A percentile compares a stretch with the other conserved stretches of the same genome.
Conservation (phyloP, 2,329 filamentous ascomycete species). For the Venturia asperata region DNA sequence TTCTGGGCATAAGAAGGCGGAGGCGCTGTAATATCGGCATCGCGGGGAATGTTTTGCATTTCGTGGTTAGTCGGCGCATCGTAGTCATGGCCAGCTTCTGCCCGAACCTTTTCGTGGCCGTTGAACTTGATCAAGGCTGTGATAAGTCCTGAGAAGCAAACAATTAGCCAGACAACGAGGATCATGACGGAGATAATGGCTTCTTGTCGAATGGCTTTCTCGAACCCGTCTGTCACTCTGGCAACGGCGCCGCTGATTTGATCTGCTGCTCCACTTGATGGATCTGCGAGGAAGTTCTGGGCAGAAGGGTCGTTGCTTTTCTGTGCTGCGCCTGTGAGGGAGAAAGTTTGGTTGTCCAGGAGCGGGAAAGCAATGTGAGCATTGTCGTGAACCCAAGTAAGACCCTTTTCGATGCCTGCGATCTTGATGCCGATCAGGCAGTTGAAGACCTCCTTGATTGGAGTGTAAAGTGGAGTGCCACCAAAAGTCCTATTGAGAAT, state of each 20-base stretch:
- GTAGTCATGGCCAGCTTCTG: slow-evolving; percentile 49
- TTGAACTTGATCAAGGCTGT: slow-evolving; percentile 58
- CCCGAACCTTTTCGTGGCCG: slow-evolving; percentile 52
- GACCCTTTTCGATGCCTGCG: slow-evolving; percentile 70
- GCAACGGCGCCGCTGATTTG: slow-evolving; percentile 71
- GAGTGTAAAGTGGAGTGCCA: slow-evolving; percentile 69
- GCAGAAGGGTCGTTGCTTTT: slow-evolving; percentile 47
- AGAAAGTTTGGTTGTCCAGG: slow-evolving; percentile 75
- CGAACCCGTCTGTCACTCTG: slow-evolving; percentile 60
- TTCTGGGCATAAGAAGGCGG: slow-evolving; percentile 24
- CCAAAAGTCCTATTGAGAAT: slow-evolving; percentile 73
- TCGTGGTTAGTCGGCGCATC: slow-evolving; percentile 17
- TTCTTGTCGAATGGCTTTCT: slow-evolving; percentile 63
- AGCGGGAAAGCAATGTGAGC: slow-evolving; percentile 75
- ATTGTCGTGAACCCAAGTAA: slow-evolving; percentile 90
- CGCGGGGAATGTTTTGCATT: slow-evolving; percentile 17
- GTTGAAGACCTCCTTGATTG: slow-evolving; percentile 70
- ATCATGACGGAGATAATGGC: slow-evolving; percentile 71
- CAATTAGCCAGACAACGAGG: slow-evolving; percentile 67
- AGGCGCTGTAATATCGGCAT: slow-evolving; percentile 28
- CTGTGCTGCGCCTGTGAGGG: slow-evolving; percentile 60
- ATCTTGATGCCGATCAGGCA: slow-evolving; percentile 89
- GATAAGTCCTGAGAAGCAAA: slow-evolving; percentile 66
- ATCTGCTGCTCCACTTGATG: slow-evolving; percentile 66
- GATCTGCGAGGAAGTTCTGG: slow-evolving; percentile 68